phyloP scores from a whole-genome alignment of 345 rosid genomes.

The sweet orange (Citrus sinensis) region DNA sequence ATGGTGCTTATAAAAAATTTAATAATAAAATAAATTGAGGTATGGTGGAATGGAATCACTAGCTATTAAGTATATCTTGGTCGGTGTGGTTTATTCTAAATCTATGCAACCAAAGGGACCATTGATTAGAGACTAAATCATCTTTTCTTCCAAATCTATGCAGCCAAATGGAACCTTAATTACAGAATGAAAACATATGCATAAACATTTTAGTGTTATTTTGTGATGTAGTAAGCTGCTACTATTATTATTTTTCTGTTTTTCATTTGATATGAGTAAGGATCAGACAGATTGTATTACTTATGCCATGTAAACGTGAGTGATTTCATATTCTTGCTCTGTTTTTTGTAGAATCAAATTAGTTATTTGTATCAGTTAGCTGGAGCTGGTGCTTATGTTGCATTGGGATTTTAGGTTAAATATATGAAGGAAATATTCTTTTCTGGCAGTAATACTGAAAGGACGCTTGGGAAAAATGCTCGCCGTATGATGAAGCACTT shows the following conservation, averaged over 20 bases:
- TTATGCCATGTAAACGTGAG: background rate
- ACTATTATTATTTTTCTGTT: too few species aligned
- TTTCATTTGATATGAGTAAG: background rate
- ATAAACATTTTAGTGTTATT: background rate
- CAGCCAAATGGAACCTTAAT: background rate
- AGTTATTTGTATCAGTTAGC: background rate
- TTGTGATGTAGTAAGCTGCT: background rate
- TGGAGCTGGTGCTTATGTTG: slow-evolving; percentile 40
- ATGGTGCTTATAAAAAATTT: too few species aligned
- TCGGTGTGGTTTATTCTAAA: background rate
- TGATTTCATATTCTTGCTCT: background rate
- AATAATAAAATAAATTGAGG: too few species aligned
- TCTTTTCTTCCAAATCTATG: background rate
- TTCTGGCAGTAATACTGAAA: slow-evolving; percentile 58
- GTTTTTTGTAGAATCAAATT: background rate
- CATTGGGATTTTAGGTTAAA: slow-evolving; percentile 72
- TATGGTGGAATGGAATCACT: background rate
- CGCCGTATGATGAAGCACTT: slow-evolving; percentile 71
- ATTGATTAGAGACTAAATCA: background rate
- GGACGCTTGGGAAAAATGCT: slow-evolving; percentile 49
- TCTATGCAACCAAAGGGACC: background rate
- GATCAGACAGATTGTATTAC: background rate
- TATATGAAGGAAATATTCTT: slow-evolving; percentile 75
- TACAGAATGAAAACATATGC: background rate
- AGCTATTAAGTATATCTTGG: background rate